phyloP scores from a whole-genome alignment of 805 yeast genomes.

The Candida dajiaensis region DNA sequence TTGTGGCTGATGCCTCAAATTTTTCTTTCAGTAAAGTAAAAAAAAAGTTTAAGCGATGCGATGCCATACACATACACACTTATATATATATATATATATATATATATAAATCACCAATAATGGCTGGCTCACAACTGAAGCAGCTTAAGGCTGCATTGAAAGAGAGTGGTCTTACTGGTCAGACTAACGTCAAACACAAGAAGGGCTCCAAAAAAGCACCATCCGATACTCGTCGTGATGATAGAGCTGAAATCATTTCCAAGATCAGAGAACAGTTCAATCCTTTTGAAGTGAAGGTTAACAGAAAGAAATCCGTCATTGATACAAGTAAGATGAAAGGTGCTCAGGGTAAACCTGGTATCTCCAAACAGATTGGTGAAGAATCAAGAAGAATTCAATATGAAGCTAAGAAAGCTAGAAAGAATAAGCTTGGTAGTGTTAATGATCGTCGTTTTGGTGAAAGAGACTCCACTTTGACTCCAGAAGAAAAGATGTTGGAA shows the following conservation, averaged over 20 bases:
- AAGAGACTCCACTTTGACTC: conserved; percentile 57
- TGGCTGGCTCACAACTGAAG: conserved; percentile 89
- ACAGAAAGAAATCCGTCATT: conserved; percentile 56
- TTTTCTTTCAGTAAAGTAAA: neutral
- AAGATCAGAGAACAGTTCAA: conserved; percentile 79
- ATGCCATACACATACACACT: neutral
- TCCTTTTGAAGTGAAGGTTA: conserved; percentile 78
- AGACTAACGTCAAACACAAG: conserved; percentile 56
- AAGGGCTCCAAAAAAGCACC: conserved; percentile 46
- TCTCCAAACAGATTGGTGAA: conserved; percentile 63
- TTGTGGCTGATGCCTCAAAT: conserved; percentile 1
- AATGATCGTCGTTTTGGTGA: conserved; percentile 93
- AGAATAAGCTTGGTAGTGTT: conserved; percentile 73
- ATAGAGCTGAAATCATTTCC: conserved; percentile 47
- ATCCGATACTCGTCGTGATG: conserved; percentile 65
- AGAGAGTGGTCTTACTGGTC: conserved; percentile 81
- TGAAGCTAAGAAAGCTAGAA: conserved; percentile 54
- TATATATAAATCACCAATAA: too few relatives aligned
- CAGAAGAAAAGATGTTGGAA: conserved; percentile 92
- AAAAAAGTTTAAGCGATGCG: neutral
- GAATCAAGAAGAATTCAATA: conserved; percentile 56
- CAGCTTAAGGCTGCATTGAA: conserved; percentile 72
- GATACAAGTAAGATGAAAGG: conserved; percentile 36
- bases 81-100: too few relatives aligned
- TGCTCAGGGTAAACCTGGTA: conserved; percentile 63